Base-by-base conservation (phyloP, 352 stramenopile species). In the Labyrinthula sp. region DNA sequence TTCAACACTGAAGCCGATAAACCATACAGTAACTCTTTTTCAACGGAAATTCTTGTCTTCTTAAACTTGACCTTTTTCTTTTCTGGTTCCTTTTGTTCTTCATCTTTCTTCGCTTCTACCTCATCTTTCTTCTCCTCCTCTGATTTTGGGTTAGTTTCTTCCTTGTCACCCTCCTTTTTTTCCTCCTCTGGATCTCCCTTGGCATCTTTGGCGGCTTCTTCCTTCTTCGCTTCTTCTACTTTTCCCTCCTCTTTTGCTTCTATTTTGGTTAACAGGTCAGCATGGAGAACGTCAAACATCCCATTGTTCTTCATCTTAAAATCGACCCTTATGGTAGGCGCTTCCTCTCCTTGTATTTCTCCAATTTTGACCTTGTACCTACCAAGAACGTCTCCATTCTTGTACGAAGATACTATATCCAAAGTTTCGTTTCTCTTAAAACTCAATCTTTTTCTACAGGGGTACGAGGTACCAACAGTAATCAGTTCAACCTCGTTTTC, bases 221-320 rank as follows among this genome's bases (percentile, higher is more conserved):
- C 34, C n/a, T 36, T 26, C n/a, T 54, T 23, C 12, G 47, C 31
- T 1, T 23, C 20, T 17, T 78, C 73, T 30, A 72, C 61, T 46
- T 80, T 76, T 30, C 92, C 80, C 55, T 78, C 73, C 30, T 72
- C 61, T 46, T 80, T 76, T 30, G 92, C 80, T 55, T 75, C 72
- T 31, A 95, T 74, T 61, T 95, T 83, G 59, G 95, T 79, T 68
- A 97, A 93, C 63, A 94, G 75, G 63, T 95, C 82, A 33, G 84
- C 89, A 38, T 77, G 90, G 38, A 78, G 69, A 20, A 97, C 68
- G 27, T 72, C 72, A 57, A 96, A 87, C 36, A 94, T 71, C 5
- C 89, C 89, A 62, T 94, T 79, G 49, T 95, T 80, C 62, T 95
- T 84, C 60, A 94, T 75, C 67, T 89, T 84, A 47, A 96, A 80